These are phyloP conservation scores for Prunella vulgaris DNA, from an alignment of 257 asterid species.

Conservation along the genomic window DNA sequence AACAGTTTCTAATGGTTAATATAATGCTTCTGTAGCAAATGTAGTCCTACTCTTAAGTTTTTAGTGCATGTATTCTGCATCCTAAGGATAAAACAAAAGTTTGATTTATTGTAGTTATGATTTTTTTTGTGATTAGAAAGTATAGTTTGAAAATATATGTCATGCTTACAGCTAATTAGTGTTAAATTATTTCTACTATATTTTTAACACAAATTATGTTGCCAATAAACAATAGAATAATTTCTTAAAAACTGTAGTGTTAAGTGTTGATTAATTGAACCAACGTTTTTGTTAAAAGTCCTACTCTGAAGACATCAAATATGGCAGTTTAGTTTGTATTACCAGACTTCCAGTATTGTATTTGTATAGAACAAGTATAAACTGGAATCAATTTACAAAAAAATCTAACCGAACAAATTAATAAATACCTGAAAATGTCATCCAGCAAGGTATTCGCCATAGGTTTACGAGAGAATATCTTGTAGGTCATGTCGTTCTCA, in stretches of 20 bases:
- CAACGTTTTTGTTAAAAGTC: background rate
- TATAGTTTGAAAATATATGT: background rate
- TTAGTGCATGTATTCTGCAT: background rate
- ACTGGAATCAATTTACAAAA: background rate
- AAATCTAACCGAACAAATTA: background rate
- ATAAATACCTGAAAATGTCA: conserved; percentile 65
- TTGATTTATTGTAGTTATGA: background rate
- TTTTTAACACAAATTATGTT: background rate
- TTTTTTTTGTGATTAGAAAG: background rate
- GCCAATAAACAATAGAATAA: background rate
- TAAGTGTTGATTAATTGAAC: background rate
- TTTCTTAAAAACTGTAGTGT: background rate
- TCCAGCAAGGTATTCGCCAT: conserved; percentile 67
- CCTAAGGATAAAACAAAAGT: background rate
- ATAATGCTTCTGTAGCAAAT: background rate
- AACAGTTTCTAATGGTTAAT: background rate
- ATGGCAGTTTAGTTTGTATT: background rate
- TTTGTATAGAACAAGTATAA: background rate
- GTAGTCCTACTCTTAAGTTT: background rate
- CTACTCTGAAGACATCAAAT: background rate
- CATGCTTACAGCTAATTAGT: background rate
- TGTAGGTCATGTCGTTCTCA: conserved; percentile 70
- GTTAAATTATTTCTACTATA: background rate
- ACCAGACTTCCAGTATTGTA: background rate
- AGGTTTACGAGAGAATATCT: conserved; percentile 76